Evolutionary conservation across 2,329 filamentous ascomycete species (phyloP), one percentile per base, ranked within the genome.

Genomic region (Exophiala dermatitidis): DNA sequence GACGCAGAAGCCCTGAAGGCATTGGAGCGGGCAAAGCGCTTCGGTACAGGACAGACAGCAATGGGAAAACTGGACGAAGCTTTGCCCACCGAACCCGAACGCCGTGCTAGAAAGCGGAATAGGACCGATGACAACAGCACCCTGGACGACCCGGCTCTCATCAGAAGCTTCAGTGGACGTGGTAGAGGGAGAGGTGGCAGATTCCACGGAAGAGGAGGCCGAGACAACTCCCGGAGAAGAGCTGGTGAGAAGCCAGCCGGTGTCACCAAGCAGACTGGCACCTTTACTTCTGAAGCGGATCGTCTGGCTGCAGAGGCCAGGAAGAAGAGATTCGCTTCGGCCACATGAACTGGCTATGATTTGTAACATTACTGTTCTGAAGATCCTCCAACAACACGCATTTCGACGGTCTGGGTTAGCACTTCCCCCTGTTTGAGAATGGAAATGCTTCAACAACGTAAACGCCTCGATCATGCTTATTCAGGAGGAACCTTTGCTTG

Each of bases 21-120:
- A 9, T 56, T 74, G 12, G 68, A 74, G 53, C 69, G 74, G 30
- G 73, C 74, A 3, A 74, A 76, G 64, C 69, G 72, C 10, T 77
- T 77, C 49, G 64, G 61, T 53, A 41, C 65, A 59, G 40, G 58
- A 54, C 34, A 58, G 42, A 60, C 66, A 62, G 45, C 66, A 71
- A n/a, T 73, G 68, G 58, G 69, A 68, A 62, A 62, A 12, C 61
- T 77, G 52, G 74, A 77, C 54, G 67, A 74, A 56, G 71, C 74
- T 26, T 66, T 77, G 41, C 67, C 73, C 3, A 62, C 64, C 31
- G 72, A 75, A 53, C 64, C 65, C 32, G 61, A 68, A 44, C 68
- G 70, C 57, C 73, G 61, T 3, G 48, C 55, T 9, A 48, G 74
- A 66, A 65, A 72, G 48, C 64, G 66, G 40, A 69, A 69, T 41